Evolutionary conservation across 192 early-diverging fungal genomes (phyloP).

Genomic region (Funneliformis geosporum): DNA sequence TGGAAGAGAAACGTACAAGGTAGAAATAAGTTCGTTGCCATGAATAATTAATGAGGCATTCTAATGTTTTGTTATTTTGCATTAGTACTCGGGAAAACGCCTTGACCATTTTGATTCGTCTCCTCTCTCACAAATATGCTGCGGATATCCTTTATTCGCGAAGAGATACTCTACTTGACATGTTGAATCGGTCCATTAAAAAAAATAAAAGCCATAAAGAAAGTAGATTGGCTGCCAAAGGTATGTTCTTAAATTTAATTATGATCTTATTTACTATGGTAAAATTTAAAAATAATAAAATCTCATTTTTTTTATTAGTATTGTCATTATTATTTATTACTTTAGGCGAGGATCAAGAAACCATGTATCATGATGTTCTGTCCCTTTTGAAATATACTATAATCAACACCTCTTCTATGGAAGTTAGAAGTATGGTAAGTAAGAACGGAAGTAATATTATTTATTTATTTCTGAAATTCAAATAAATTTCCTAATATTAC

Average conservation of each 20-base stretch:
- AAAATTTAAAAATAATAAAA: too few species aligned
- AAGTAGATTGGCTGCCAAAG: constrained; percentile 44
- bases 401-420: constrained; percentile 42
- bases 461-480: neutral
- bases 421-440: constrained; percentile 53
- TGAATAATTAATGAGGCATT: neutral
- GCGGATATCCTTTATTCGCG: constrained; percentile 54
- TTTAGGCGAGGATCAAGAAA: constrained; percentile 52
- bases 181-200: constrained; percentile 55
- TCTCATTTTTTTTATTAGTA: constrained; percentile 35
- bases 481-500: neutral
- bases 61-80: neutral
- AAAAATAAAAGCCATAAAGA: constrained; percentile 46
- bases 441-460: neutral
- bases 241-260: constrained; percentile 21
- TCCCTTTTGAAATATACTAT: constrained; percentile 48
- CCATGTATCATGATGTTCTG: constrained; percentile 49
- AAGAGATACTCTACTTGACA: constrained; percentile 54
- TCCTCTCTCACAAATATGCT: constrained; percentile 56
- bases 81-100: constrained; percentile 61
- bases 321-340: constrained; percentile 53
- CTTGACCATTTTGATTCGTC: constrained; percentile 46
- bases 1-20: constrained; percentile 56
- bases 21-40: constrained; percentile 36
- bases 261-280: neutral